Evolutionary conservation across 225 moss, liverwort and hornwort species (phyloP).

Genomic region (Polytrichum commune): DNA sequence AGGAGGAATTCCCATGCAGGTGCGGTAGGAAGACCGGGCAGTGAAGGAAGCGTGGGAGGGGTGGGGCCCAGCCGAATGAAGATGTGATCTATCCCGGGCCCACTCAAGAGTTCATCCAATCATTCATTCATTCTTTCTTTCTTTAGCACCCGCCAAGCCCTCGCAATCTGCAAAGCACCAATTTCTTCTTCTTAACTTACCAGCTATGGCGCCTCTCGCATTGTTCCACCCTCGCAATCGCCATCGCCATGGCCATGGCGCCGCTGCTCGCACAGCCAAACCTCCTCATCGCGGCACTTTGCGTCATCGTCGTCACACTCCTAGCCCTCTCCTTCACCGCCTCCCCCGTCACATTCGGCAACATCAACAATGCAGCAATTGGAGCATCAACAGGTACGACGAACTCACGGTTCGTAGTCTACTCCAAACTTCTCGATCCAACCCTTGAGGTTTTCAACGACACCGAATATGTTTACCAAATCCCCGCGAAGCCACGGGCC

Average conservation of each 20-base stretch:
- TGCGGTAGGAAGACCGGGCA: no score
- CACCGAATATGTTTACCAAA: constrained; percentile 81
- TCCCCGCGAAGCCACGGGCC: constrained; percentile 59
- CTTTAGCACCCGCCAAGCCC: neutral
- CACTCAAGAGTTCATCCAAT: neutral
- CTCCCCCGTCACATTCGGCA: neutral
- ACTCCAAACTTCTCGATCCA: constrained; percentile 26
- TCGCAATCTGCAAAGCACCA: neutral
- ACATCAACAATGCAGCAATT: neutral
- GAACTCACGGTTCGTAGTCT: constrained; percentile 16
- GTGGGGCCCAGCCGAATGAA: no score
- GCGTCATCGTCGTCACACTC: neutral
- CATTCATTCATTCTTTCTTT: neutral
- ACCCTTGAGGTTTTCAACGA: constrained; percentile 46
- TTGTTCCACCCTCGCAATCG: neutral
- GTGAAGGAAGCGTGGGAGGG: no score
- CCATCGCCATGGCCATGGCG: neutral
- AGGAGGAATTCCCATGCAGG: no score
- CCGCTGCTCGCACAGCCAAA: neutral
- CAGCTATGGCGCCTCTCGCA: no score
- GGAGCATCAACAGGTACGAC: neutral
- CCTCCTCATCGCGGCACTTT: neutral
- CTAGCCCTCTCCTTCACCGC: neutral
- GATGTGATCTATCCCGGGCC: no score
- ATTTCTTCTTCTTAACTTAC: no score